Base-by-base conservation (phyloP, 2,329 filamentous ascomycete species). In the Chaetomium strumarium region DNA sequence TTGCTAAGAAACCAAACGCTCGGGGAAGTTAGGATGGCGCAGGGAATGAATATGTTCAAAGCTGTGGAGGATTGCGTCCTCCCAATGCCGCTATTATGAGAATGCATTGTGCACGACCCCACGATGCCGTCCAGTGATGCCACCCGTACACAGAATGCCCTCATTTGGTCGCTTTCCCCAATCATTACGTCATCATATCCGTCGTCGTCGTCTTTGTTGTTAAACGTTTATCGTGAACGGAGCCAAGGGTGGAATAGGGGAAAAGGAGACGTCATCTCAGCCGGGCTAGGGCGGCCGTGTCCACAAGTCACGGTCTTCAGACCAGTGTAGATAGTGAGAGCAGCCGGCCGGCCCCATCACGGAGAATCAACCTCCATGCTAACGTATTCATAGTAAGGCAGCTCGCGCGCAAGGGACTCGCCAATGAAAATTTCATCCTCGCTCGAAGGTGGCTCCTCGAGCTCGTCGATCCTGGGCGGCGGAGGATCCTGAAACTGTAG, bases 311-410 rank as follows among this genome's bases (percentile, higher is more conserved):
- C n/a, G n/a, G n/a, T n/a, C 24, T 24, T 24, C 24, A 24, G 24
- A 7, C 24, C 24, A 24, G 24, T 7, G 24, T 24, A 24, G 24
- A 24, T 24, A 24, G 4, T 24, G n/a, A 36, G 36, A 34, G 16
- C 19, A 31, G 19, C 11, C 11, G 30, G 31, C 31, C 19, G 11
- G 7, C 11, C 16, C 17, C 20, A 7, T 60, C 42, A 68, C n/a
- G 66, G 62, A 36, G 68, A 70, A 53, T 75, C 74, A 50, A 78
- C 67, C 58, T 79, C 75, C 73, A 78, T 78, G 54, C 72, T 74
- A 62, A 76, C 75, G 50, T 77, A 75, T 60, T 78, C 73, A 58
- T 72, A 78, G 59, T 76, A 78, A 1, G 77, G 76, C 11, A 79
- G 64, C 61, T 79, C 75, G 46, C 69, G 69, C 5, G 74, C 74